Evolutionary conservation across 768 basidiomycete species (phyloP).

Genomic region (Mycena metata): DNA sequence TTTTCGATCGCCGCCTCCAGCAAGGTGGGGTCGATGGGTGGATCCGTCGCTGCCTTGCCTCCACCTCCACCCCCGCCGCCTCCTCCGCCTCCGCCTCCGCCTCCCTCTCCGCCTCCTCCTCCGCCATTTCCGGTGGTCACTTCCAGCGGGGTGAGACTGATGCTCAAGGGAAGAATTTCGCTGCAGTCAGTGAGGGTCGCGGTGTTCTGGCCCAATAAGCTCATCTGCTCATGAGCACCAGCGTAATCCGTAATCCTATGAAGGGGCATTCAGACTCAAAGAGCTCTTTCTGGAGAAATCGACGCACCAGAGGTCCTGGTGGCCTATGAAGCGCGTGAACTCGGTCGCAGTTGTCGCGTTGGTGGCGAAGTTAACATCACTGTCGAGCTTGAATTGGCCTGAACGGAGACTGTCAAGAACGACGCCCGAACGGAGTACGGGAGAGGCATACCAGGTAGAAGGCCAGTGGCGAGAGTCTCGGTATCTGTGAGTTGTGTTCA

Average conservation of each 20-base stretch:
- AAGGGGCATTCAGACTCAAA: not conserved
- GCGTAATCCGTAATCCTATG: not conserved
- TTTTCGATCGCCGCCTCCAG: constrained; percentile 6
- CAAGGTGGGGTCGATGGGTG: not conserved
- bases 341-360: no score
- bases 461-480: not conserved
- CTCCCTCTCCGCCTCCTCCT: not conserved
- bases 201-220: not conserved
- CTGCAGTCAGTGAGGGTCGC: not conserved
- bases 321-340: not conserved
- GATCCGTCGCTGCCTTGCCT: constrained; percentile 6
- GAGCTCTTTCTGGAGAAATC: not conserved
- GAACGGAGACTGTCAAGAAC: no score
- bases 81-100: no score
- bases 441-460: not conserved
- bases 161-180: not conserved
- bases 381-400: no score
- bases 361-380: no score
- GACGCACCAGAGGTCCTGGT: not conserved
- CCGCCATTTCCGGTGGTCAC: not conserved
- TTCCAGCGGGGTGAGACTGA: not conserved
- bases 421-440: not conserved
- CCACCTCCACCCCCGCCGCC: no score
- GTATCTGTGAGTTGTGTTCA: no score
- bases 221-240: constrained; percentile 1